Percentiles rank a stretch among this genome's conserved stretches.
Conservation (phyloP, 768 basidiomycete species). For the Wakefieldia striispora region DNA sequence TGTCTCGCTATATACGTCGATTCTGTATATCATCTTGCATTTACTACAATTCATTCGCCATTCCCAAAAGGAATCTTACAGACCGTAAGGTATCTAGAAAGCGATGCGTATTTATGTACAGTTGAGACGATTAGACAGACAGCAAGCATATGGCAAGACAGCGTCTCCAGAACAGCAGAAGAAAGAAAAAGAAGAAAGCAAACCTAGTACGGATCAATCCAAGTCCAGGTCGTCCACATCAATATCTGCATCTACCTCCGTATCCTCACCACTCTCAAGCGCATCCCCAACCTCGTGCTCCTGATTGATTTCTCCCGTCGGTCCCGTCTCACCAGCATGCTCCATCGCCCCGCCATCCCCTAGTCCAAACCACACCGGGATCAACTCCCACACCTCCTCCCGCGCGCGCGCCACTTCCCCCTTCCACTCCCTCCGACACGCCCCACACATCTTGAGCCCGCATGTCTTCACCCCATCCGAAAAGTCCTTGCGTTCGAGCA, state of each 20-base stretch:
- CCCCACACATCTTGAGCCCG: slow-evolving; percentile 52
- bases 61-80: neutral
- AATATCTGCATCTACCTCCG: slow-evolving; percentile 6
- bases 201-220: slow-evolving; percentile 3
- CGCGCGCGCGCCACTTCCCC: slow-evolving; percentile 42
- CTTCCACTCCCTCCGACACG: slow-evolving; percentile 50
- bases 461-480: slow-evolving; percentile 56
- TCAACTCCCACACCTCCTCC: slow-evolving; percentile 57
- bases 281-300: slow-evolving; percentile 1
- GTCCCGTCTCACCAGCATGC: neutral
- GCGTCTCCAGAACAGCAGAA: slow-evolving; percentile 8
- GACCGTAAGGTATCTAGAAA: slow-evolving; percentile 2
- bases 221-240: slow-evolving; percentile 11
- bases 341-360: slow-evolving; percentile 13
- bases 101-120: slow-evolving; percentile 16
- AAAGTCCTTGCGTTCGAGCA: slow-evolving; percentile 71
- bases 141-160: slow-evolving; percentile 6
- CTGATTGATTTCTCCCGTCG: neutral
- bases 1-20: slow-evolving; percentile 12
- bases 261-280: slow-evolving; percentile 8
- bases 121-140: slow-evolving; percentile 3
- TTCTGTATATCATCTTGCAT: slow-evolving; percentile 15
- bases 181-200: neutral
- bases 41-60: neutral
- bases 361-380: slow-evolving; percentile 67